phyloP scores from a whole-genome alignment of 2,329 filamentous ascomycete species.

The Microdochium paspali region DNA sequence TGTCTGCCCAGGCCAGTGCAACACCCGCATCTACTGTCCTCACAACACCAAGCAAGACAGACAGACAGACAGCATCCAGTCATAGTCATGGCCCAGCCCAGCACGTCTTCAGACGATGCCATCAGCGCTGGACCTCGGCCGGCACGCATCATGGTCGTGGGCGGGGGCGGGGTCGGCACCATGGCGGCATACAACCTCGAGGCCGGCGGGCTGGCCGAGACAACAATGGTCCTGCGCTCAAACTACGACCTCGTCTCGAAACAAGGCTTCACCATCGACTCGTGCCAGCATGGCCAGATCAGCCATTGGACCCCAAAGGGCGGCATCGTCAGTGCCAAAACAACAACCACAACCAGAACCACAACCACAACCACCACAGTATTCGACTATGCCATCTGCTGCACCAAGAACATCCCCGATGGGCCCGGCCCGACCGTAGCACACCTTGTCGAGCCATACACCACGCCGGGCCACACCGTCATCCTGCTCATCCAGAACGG shows the following conservation, averaged over 20 bases:
- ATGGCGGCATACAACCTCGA: conserved; percentile 47
- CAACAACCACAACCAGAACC: neutral
- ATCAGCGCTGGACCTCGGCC: no score
- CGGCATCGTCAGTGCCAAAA: neutral
- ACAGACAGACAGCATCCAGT: no score
- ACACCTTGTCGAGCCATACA: conserved; percentile 39
- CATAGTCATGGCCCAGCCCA: no score
- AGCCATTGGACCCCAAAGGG: neutral
- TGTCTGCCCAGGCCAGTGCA: no score
- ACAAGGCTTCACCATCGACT: conserved; percentile 43
- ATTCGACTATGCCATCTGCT: conserved; percentile 44
- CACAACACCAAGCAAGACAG: no score
- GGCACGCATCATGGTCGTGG: conserved; percentile 38
- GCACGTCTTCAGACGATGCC: no score
- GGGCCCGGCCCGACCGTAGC: conserved; percentile 31
- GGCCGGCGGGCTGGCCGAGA: conserved; percentile 34
- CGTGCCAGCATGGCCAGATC: conserved; percentile 38
- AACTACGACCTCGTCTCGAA: conserved; percentile 39
- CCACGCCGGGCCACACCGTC: conserved; percentile 38
- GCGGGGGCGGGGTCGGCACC: conserved; percentile 45
- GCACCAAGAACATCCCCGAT: conserved; percentile 51
- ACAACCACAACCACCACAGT: neutral
- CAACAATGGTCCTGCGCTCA: conserved; percentile 46
- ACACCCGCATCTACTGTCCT: no score
- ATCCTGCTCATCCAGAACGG: conserved; percentile 54